These are phyloP conservation scores for Gelatoporia subvermispora DNA, from an alignment of 768 basidiomycete species.

Conservation along the genomic window DNA sequence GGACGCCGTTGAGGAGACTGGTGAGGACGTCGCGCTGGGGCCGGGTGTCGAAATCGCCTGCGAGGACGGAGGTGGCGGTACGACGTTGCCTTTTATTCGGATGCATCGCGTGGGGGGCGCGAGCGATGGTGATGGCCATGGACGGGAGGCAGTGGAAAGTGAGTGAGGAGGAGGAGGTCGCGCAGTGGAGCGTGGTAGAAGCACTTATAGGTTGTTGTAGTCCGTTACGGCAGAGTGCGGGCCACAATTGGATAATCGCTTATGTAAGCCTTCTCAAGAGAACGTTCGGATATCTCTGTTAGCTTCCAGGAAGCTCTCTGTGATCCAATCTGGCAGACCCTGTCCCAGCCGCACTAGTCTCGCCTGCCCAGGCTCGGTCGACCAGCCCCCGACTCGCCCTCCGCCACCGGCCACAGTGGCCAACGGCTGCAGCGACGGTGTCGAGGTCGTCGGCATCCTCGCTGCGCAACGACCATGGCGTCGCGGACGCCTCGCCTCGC, in stretches of 20 bases:
- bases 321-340: conserved; percentile 12
- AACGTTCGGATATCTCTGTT: conserved; percentile 15
- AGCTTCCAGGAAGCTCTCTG: conserved; percentile 12
- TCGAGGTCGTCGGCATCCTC: neutral
- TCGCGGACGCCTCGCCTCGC: too few relatives aligned
- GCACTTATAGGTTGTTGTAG: conserved; percentile 25
- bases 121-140: conserved; percentile 17
- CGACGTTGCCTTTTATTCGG: conserved; percentile 34
- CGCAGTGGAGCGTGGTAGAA: conserved; percentile 21
- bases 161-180: conserved; percentile 17
- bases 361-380: neutral
- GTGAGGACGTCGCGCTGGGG: conserved; percentile 74
- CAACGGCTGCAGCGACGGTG: neutral
- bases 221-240: conserved; percentile 23
- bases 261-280: conserved; percentile 12
- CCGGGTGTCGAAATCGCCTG: conserved; percentile 66
- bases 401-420: neutral
- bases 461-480: neutral
- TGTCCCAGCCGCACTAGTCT: neutral
- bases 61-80: conserved; percentile 70
- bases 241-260: conserved; percentile 18
- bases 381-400: neutral
- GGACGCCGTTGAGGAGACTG: conserved; percentile 72
- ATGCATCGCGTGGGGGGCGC: conserved; percentile 5
- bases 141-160: conserved; percentile 7